Base-by-base conservation (phyloP, 306 rosid genomes). In the Medicago ruthenica region DNA sequence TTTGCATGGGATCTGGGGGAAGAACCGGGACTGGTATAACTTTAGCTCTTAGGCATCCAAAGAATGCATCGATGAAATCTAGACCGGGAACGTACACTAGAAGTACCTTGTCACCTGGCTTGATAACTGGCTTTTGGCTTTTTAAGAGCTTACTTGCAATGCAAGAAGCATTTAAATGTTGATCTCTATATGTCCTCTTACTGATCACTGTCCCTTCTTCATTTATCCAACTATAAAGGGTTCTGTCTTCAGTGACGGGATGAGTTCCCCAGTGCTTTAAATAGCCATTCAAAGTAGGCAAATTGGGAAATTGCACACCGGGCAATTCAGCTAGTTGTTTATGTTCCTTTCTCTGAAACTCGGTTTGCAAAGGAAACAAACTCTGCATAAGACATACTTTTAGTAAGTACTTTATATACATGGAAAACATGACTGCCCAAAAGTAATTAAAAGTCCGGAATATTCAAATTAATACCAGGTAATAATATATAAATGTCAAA, bases 1-100 rank as follows among this genome's bases (percentile, higher is more conserved):
- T 94, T 80, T 89, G 98, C 88, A 89, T 74, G 62, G 98, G 98
- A 61, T 94, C 98, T 7, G 97, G 97, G 55, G 98, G 98, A 76
- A 94, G 89, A 82, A 94, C 96, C 24, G 98, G 97, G 2, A 94
- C 96, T 7, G 98, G 98, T 34, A 91, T 37, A 62, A 91, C 86
- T 72, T 86, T 88, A 70, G 98, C 97, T 60, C 91, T 85, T 74
- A 94, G 62, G 83, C 98, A 94, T 74, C 97, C 98, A 66, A 90
- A 85, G 90, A 94, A 91, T 67, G 98, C 96, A 80, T 94, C 97
- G 12, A 91, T 31, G 78, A 94, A 94, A 60, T 94, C 98, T 20
- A 94, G 54, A 41, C 97, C 96, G 0, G 97, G 98, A 79, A 89
- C 90, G 78, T 94, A 87, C 74, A 94, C 85, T 36, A 94, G 85